A percentile compares a stretch with the other conserved stretches of the same genome.
phyloP scores from a whole-genome alignment of 768 basidiomycete genomes.

The Boletus tomentosulus region DNA sequence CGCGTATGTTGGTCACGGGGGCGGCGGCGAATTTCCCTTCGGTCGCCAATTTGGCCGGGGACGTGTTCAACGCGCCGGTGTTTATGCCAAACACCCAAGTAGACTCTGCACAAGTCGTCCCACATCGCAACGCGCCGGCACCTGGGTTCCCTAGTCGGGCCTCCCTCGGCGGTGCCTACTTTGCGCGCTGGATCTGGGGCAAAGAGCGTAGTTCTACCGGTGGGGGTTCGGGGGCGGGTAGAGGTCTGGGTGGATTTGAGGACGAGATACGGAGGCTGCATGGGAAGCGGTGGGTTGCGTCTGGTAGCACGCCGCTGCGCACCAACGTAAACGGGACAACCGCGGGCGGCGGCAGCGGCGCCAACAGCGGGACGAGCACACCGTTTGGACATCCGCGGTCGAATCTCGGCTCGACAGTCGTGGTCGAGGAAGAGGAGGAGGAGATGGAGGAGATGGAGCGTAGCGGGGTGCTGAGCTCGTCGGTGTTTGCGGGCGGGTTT shows the following conservation, averaged over 20 bases:
- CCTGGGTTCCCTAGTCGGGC: slow-evolving; percentile 65
- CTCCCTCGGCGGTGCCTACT: slow-evolving; percentile 69
- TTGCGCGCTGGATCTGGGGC: slow-evolving; percentile 86
- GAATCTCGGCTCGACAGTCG: slow-evolving; percentile 49
- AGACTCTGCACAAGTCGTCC: slow-evolving; percentile 67
- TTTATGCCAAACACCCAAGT: slow-evolving; percentile 72
- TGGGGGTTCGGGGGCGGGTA: slow-evolving; percentile 28
- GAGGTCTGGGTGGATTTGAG: slow-evolving; percentile 61
- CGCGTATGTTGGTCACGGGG: slow-evolving; percentile 66
- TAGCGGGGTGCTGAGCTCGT: slow-evolving; percentile 23
- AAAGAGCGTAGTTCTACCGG: slow-evolving; percentile 43
- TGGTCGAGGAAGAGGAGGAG: slow-evolving; percentile 76
- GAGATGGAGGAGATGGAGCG: slow-evolving; percentile 58
- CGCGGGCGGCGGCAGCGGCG: slow-evolving; percentile 42
- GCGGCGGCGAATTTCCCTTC: slow-evolving; percentile 84
- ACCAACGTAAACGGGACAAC: slow-evolving; percentile 52
- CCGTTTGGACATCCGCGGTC: slow-evolving; percentile 54
- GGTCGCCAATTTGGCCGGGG: slow-evolving; percentile 73
- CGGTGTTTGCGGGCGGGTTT: slow-evolving; percentile 34
- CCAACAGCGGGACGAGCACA: slow-evolving; percentile 65
- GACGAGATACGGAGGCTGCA: slow-evolving; percentile 73
- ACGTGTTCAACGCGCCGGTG: slow-evolving; percentile 79
- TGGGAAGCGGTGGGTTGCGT: slow-evolving; percentile 70
- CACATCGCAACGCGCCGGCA: slow-evolving; percentile 71
- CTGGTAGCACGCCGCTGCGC: slow-evolving; percentile 52